Conservation (phyloP, 768 basidiomycete genomes). For the Pleurotus salmoneostramineus region DNA sequence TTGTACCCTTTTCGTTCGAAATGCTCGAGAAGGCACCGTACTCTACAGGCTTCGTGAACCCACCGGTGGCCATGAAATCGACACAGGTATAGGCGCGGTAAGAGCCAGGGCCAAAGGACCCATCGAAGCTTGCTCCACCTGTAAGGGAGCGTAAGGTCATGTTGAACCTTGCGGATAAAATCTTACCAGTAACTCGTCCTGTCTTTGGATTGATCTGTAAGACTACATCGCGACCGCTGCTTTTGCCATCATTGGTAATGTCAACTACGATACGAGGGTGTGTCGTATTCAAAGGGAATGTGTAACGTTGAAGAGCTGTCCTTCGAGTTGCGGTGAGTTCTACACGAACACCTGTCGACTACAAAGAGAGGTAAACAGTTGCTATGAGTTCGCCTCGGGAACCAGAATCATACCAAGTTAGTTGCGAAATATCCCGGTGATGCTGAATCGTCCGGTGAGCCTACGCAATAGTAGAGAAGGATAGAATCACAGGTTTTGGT, state of each 20-base stretch:
- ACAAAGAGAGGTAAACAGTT: not conserved
- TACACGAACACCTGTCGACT: slow-evolving; percentile 55
- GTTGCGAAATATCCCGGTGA: slow-evolving; percentile 66
- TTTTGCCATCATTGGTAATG: slow-evolving; percentile 57
- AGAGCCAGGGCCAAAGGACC: slow-evolving; percentile 23
- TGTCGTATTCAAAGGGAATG: slow-evolving; percentile 42
- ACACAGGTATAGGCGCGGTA: slow-evolving; percentile 59
- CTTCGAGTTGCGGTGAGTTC: slow-evolving; percentile 58
- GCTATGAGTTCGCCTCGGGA: not conserved
- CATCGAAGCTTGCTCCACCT: not conserved
- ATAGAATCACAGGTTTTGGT: not conserved
- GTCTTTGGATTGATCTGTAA: slow-evolving; percentile 46
- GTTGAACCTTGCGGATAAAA: not conserved
- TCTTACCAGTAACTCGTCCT: slow-evolving; percentile 35
- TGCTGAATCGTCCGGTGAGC: slow-evolving; percentile 55
- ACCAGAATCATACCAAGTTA: slow-evolving; percentile 32
- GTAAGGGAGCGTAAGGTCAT: not conserved
- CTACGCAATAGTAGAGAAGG: slow-evolving; percentile 19
- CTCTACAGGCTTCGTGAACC: slow-evolving; percentile 42
- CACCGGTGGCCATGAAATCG: slow-evolving; percentile 51
- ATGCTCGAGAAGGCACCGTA: slow-evolving; percentile 54
- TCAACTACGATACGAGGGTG: slow-evolving; percentile 55
- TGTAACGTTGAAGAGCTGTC: slow-evolving; percentile 56
- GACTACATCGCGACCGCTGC: slow-evolving; percentile 41
- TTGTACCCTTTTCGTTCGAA: slow-evolving; percentile 42